Evolutionary conservation across 768 basidiomycete genomes (phyloP), one percentile per base, ranked within the genome.

Genomic region (Boletus eberwhitei): DNA sequence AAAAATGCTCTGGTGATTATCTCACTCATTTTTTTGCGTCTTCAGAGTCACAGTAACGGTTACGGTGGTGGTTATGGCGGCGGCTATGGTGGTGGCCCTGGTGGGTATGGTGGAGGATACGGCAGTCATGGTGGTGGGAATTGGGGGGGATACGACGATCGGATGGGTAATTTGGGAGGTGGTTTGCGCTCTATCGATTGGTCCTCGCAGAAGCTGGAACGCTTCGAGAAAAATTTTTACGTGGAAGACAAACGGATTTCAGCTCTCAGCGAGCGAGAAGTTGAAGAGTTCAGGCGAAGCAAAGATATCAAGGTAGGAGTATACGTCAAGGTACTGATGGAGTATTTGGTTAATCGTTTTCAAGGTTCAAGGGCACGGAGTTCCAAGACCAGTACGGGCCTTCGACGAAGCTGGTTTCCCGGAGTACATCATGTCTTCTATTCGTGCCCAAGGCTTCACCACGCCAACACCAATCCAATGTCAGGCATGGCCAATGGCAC

Each of bases 401-500:
- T 99, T 99, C 69, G 94, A 98, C 51, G 96, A 99, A 75, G 85
- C 85, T 64, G 94, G 89, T 46, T 98, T 98, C 75, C 97, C 97
- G 11, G 93, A 96, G 63, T 98, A 98, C 73, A 82, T 99, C 57
- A 86, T 98, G 86, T 75, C 83, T 49, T 91, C 96, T 48, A 95
- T 99, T 71, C 87, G 83, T 55, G 90, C 92, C 11, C 93, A 97
- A 75, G 97, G 97, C 32, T 99, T 99, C 75, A 72, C 84, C 29
- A 70, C 80, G 2, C 97, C 97, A 0, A 94, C 96, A 8, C 87
- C 97, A 46, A 98, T 99, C 66, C 97, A 99, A 69, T 97, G 96
- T 67, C 97, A 99, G 71, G 90, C 95, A 17, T 99, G 97, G 97
- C 97, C 97, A 0, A 98, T 98, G 94, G 96, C 97, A 4, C 78